These are phyloP conservation scores for Graphilbum ipis-grandicollis DNA, from an alignment of 2,329 filamentous ascomycete species.

Conservation along the genomic window DNA sequence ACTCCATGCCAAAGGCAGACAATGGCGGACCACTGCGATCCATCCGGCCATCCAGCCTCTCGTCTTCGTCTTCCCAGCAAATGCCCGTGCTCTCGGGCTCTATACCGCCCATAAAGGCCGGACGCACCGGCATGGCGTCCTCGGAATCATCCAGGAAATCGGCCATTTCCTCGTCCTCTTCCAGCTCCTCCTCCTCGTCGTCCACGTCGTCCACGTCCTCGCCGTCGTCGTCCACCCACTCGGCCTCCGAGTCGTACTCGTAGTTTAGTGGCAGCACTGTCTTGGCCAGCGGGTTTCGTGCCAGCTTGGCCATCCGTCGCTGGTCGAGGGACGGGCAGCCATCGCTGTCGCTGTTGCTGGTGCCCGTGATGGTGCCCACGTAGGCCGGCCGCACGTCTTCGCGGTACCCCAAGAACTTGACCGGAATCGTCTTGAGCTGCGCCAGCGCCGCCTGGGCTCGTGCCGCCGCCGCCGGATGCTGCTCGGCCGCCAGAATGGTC, in stretches of 20 bases:
- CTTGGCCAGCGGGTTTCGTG: slow-evolving; percentile 34
- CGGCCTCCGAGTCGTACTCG: slow-evolving; percentile 72
- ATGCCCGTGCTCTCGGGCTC: slow-evolving; percentile 65
- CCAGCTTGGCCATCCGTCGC: slow-evolving; percentile 31
- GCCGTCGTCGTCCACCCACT: slow-evolving; percentile 65
- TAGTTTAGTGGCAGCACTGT: slow-evolving; percentile 50
- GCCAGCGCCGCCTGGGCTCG: slow-evolving; percentile 19
- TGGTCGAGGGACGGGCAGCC: too few species aligned
- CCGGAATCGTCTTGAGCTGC: slow-evolving; percentile 34
- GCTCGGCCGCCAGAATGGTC: slow-evolving; percentile 7
- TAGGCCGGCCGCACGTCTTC: slow-evolving; percentile 55
- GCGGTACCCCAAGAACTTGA: slow-evolving; percentile 45
- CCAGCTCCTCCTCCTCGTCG: slow-evolving; percentile 49
- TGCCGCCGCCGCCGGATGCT: slow-evolving; percentile 21
- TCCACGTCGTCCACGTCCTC: slow-evolving; percentile 53
- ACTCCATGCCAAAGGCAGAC: slow-evolving; percentile 53
- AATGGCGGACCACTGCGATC: too few species aligned
- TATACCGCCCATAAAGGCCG: slow-evolving; percentile 48
- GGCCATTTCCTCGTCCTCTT: slow-evolving; percentile 73
- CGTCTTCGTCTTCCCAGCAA: slow-evolving; percentile 53
- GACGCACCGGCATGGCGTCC: slow-evolving; percentile 38
- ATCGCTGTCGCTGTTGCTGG: too few species aligned
- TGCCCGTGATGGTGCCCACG: slow-evolving; percentile 52
- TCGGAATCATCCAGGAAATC: slow-evolving; percentile 82
- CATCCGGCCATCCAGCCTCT: too few species aligned